Evolutionary conservation across 345 rosid genomes (phyloP).

Genomic region (Brassica rapa): DNA sequence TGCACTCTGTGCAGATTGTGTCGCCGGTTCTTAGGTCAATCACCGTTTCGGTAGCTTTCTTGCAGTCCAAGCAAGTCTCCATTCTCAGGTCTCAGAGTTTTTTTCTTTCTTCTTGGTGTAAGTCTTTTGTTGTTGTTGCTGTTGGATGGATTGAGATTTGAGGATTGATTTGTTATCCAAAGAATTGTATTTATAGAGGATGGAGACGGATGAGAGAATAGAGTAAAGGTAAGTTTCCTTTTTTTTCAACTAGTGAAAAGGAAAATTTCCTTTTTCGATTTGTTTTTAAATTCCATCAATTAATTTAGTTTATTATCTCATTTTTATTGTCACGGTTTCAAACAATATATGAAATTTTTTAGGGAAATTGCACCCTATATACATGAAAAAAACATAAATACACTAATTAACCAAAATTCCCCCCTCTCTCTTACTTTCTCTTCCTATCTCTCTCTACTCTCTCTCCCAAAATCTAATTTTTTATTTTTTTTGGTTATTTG

Average conservation of each 20-base stretch:
- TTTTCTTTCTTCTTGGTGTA: background rate
- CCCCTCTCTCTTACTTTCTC: too few relatives aligned
- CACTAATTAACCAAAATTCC: too few relatives aligned
- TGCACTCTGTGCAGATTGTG: constrained; percentile 32
- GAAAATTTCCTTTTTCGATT: background rate
- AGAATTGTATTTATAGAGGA: constrained; percentile 2
- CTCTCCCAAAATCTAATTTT: too few relatives aligned
- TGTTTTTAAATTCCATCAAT: background rate
- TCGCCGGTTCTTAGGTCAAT: constrained; percentile 9
- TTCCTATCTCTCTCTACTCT: too few relatives aligned
- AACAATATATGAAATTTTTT: background rate
- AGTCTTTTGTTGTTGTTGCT: background rate
- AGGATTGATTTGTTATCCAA: background rate
- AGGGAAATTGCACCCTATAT: too few relatives aligned
- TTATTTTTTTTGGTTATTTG: too few relatives aligned
- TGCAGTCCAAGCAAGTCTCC: constrained; percentile 27
- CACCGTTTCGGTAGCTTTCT: constrained; percentile 1
- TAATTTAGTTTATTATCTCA: background rate
- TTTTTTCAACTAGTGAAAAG: background rate
- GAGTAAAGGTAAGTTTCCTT: background rate
- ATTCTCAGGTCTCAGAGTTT: background rate
- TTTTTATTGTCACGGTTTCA: background rate
- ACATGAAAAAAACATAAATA: too few relatives aligned
- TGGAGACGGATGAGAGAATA: background rate
- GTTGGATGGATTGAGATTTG: background rate